Percentiles rank a stretch among this genome's conserved stretches.
phyloP scores from a whole-genome alignment of 202 grass and related monocot genomes.

The Sporobolus alterniflorus region DNA sequence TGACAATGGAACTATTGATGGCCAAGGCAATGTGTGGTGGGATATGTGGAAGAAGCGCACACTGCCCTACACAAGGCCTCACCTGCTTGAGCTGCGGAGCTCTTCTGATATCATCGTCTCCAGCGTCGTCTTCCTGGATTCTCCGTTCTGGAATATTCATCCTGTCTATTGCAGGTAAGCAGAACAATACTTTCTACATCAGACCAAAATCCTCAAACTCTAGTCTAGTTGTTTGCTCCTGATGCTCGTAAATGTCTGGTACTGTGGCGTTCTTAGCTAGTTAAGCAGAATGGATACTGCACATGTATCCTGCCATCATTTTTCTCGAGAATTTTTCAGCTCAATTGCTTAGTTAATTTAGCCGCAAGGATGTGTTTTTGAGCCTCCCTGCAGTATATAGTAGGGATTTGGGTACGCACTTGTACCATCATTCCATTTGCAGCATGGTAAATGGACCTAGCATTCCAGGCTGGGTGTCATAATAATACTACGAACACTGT shows the following conservation, averaged over 20 bases:
- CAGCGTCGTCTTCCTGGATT: slow-evolving; percentile 73
- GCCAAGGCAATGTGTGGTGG: slow-evolving; percentile 87
- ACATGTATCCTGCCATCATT: not conserved
- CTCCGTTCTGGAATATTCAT: slow-evolving; percentile 95
- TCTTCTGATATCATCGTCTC: slow-evolving; percentile 75
- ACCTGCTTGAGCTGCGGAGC: slow-evolving; percentile 79
- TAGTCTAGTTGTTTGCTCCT: not conserved
- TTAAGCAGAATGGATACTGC: slow-evolving; percentile 2
- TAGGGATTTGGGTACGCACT: not conserved
- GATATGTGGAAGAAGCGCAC: slow-evolving; percentile 92
- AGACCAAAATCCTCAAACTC: not conserved
- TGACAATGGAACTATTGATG: slow-evolving; percentile 90
- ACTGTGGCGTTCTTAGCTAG: not conserved
- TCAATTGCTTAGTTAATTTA: slow-evolving; percentile 3
- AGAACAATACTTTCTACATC: not conserved
- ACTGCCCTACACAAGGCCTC: slow-evolving; percentile 73
- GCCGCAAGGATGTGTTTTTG: not conserved
- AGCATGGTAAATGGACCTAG: slow-evolving; percentile 12
- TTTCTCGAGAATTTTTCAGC: not conserved
- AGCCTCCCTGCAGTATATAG: not conserved
- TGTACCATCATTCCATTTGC: slow-evolving; percentile 26
- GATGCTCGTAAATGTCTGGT: not conserved
- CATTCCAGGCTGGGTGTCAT: slow-evolving; percentile 34
- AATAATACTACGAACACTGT: slow-evolving; percentile 24
- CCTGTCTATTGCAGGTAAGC: slow-evolving; percentile 92